A percentile compares a stretch with the other conserved stretches of the same genome.
These are phyloP conservation scores for Colletotrichum liriopes DNA, from an alignment of 2,329 filamentous ascomycete species.

Conservation along the genomic window DNA sequence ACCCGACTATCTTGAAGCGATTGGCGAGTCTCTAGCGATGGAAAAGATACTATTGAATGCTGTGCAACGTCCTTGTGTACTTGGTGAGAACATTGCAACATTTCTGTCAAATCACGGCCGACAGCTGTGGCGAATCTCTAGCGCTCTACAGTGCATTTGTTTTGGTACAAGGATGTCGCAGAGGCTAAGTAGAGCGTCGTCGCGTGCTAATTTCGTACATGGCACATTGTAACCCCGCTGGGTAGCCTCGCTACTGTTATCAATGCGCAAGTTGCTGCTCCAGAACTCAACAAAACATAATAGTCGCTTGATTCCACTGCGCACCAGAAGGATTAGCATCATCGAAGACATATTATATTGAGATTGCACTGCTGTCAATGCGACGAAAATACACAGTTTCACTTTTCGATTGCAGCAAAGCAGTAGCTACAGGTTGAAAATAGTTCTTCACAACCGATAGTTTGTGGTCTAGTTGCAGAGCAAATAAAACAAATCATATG, in stretches of 20 bases:
- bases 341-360: neutral
- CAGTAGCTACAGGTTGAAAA: too few relatives aligned
- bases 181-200: neutral
- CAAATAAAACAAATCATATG: too few relatives aligned
- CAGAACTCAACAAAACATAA: neutral
- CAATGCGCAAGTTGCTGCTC: neutral
- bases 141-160: neutral
- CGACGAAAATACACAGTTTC: too few relatives aligned
- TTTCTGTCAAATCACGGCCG: neutral
- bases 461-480: too few relatives aligned
- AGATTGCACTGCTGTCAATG: too few relatives aligned
- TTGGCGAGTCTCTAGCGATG: neutral
- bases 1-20: slow-evolving; percentile 20
- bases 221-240: neutral
- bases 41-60: neutral
- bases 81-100: neutral
- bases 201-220: neutral
- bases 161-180: neutral
- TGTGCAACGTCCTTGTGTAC: neutral
- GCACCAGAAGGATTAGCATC: neutral
- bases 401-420: too few relatives aligned
- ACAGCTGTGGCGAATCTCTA: neutral
- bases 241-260: neutral
- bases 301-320: neutral
- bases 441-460: too few relatives aligned